Evolutionary conservation across 2,329 filamentous ascomycete genomes (phyloP).

Genomic region (Arthroderma uncinatum): DNA sequence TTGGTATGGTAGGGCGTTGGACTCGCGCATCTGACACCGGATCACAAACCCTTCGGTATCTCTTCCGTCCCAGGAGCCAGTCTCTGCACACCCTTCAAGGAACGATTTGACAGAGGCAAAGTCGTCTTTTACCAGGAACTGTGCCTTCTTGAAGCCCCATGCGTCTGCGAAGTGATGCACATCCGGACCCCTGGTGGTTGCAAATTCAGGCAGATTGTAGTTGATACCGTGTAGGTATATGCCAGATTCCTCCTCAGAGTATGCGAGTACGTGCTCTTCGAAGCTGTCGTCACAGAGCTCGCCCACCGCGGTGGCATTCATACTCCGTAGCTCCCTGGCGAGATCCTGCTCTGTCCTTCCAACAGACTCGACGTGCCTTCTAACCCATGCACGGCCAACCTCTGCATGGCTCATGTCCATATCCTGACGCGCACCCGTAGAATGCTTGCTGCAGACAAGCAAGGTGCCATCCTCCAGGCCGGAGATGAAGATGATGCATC

Average conservation of each 20-base stretch:
- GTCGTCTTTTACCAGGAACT: constrained; percentile 65
- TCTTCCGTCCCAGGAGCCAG: constrained; percentile 76
- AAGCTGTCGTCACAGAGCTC: constrained; percentile 94
- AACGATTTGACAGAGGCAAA: constrained; percentile 65
- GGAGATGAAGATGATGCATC: constrained; percentile 97
- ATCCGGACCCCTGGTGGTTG: constrained; percentile 69
- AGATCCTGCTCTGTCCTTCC: constrained; percentile 72
- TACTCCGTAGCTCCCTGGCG: constrained; percentile 58
- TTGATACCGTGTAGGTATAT: constrained; percentile 96
- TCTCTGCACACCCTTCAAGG: constrained; percentile 73
- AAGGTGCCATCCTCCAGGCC: constrained; percentile 81
- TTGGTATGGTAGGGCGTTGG: constrained; percentile 46
- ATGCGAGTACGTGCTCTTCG: constrained; percentile 92
- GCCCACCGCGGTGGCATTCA: constrained; percentile 89
- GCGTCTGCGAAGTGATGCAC: constrained; percentile 81
- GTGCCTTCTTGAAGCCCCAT: constrained; percentile 90
- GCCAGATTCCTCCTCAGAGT: constrained; percentile 69
- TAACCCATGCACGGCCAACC: constrained; percentile 71
- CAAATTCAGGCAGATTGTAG: constrained; percentile 83
- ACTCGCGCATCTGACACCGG: constrained; percentile 59
- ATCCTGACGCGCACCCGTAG: constrained; percentile 69
- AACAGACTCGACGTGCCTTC: constrained; percentile 63
- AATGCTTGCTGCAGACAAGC: constrained; percentile 98
- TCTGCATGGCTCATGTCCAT: constrained; percentile 66
- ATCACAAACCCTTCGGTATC: constrained; percentile 97